Evolutionary conservation across 768 basidiomycete genomes (phyloP), one percentile per base, ranked within the genome.

Genomic region (Amanita rimosa): DNA sequence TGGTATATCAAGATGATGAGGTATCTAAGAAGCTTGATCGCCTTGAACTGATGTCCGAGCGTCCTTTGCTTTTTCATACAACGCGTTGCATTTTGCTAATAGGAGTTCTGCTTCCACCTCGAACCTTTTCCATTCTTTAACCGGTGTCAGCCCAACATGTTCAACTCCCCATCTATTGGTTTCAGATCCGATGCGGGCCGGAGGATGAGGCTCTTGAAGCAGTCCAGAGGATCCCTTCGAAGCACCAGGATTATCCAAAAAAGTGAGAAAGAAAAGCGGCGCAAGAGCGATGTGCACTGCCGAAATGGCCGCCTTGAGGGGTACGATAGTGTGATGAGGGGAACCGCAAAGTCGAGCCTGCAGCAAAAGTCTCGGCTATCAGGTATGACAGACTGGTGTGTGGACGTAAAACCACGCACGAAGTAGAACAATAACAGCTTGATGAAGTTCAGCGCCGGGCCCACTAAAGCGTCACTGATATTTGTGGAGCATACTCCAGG

Each of bases 291-390:
- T 60, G 59, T 90, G 76, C 4, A 82, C 78, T 1, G 77, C 71
- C 6, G 83, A 72, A 51, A 85, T 66, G 3, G 88, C 83, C 8
- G 80, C 81, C 57, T 81, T 81, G 64, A 72, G 76, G 6, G 78
- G 60, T 0, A 60, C 55, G 41, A 88, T 83, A 11, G 78, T 67
- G 55, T 87, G 85, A 56, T 84, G 65, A 1, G 69, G 68, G 2
- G 86, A 89, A 48, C 85, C 85, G 27, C 81, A 58, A 19, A 74
- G 59, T 14, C 89, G 84, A 26, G 71, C 84, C 88, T 91, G 55
- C 29, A n/a, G 34, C 11, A 19, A 38, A 19, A 38, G 9, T 3
- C n/a, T 45, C 37, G 53, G 54, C 58, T 26, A 33, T 22, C 33
- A 11, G 44, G 33, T 21, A 37, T 10, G 14, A n/a, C 2, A 31